phyloP scores from a whole-genome alignment of 192 early-diverging fungal species.

The Chytriomyces sp. region DNA sequence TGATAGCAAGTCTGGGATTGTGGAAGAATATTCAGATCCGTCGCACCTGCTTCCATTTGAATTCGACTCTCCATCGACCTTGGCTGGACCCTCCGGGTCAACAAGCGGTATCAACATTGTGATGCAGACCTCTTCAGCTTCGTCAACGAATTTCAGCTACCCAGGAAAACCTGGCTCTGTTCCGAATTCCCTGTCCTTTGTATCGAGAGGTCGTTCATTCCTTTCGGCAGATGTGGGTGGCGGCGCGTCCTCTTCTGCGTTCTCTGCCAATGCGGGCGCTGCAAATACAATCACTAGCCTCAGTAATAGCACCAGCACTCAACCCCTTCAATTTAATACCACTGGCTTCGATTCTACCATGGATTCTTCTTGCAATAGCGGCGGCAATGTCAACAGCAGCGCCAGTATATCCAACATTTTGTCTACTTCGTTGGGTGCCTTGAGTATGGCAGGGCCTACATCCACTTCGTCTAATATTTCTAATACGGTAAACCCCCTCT shows the following conservation, averaged over 20 bases:
- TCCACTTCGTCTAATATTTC: not conserved
- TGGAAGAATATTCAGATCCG: not conserved
- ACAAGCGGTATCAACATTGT: not conserved
- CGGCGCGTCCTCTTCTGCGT: no score
- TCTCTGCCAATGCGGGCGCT: no score
- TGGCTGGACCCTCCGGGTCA: not conserved
- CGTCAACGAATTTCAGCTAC: no score
- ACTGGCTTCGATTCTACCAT: no score
- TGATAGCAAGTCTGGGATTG: not conserved
- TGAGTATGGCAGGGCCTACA: conserved; percentile 7
- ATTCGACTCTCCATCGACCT: conserved; percentile 10
- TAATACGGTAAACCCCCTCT: no score
- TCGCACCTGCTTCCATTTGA: conserved; percentile 14
- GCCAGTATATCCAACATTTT: conserved; percentile 12
- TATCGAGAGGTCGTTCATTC: conserved; percentile 14
- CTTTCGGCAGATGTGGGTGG: no score
- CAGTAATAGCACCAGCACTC: no score
- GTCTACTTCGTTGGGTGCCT: conserved; percentile 15
- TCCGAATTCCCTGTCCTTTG: conserved; percentile 5
- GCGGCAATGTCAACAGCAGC: not conserved
- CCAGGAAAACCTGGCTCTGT: not conserved
- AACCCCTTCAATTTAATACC: no score
- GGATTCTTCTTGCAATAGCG: no score
- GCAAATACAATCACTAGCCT: no score
- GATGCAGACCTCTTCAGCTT: not conserved